Conservation (phyloP, 1,284 basidiomycete species). For the Coniophora puteana region DNA sequence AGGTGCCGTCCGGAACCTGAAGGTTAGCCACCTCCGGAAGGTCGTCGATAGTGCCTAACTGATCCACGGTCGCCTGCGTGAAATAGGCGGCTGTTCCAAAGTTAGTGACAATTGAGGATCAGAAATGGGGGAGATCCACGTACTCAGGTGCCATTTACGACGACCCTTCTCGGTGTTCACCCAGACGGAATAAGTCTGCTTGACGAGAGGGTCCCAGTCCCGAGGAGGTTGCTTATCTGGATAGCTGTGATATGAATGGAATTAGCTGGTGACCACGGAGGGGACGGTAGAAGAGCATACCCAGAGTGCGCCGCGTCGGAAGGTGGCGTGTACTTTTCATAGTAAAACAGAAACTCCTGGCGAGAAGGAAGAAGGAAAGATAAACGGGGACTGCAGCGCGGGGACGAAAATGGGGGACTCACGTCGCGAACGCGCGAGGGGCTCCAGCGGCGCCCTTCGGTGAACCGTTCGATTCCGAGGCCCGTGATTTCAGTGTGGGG, state of each 20-base stretch:
- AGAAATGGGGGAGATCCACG: constrained; percentile 18
- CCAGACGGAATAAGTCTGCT: constrained; percentile 77
- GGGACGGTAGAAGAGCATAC: constrained; percentile 26
- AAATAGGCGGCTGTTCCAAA: constrained; percentile 64
- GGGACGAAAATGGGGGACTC: constrained; percentile 24
- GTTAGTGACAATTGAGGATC: constrained; percentile 12
- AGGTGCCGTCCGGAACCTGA: constrained; percentile 54
- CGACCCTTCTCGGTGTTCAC: constrained; percentile 57
- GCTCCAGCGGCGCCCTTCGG: constrained; percentile 76
- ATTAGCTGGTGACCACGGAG: constrained; percentile 11
- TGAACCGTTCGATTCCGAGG: constrained; percentile 74
- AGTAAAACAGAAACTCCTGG: constrained; percentile 80
- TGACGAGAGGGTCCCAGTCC: constrained; percentile 70
- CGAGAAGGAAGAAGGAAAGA: constrained; percentile 7
- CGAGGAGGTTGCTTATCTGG: constrained; percentile 46
- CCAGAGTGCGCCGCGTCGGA: constrained; percentile 36
- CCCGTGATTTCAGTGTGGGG: constrained; percentile 74
- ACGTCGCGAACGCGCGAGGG: constrained; percentile 77
- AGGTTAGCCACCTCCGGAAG: constrained; percentile 49
- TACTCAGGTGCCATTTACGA: constrained; percentile 79
- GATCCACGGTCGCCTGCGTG: constrained; percentile 65
- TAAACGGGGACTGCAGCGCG: constrained; percentile 3
- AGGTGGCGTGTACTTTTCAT: constrained; percentile 60
- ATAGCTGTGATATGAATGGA: constrained; percentile 21
- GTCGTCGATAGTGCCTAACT: constrained; percentile 62